These are phyloP conservation scores for Litsea cubeba DNA, from an alignment of 164 flowering plant species.

Conservation along the genomic window DNA sequence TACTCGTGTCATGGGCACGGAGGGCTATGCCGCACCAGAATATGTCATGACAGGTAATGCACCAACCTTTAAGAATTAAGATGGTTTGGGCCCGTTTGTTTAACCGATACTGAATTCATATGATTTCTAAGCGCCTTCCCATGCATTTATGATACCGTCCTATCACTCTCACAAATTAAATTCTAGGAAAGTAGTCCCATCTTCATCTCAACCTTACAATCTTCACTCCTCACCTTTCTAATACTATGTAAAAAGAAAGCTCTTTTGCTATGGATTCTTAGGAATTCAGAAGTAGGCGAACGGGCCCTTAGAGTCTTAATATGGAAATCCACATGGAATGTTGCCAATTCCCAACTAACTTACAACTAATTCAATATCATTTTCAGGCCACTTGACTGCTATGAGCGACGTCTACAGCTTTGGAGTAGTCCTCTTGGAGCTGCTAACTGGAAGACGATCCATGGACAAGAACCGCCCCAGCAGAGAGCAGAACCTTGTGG, in stretches of 20 bases:
- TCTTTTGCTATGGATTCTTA: too few relatives aligned
- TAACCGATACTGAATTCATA: too few relatives aligned
- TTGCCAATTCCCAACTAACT: background rate
- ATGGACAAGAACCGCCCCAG: slow-evolving; percentile 54
- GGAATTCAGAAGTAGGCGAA: too few relatives aligned
- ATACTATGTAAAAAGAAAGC: background rate
- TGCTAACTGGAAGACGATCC: slow-evolving; percentile 62
- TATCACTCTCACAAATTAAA: background rate
- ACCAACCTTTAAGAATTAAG: too few relatives aligned
- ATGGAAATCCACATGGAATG: background rate
- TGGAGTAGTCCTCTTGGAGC: slow-evolving; percentile 81
- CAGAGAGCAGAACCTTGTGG: slow-evolving; percentile 59
- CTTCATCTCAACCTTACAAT: background rate
- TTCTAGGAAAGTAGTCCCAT: background rate
- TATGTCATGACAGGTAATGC: slow-evolving; percentile 61
- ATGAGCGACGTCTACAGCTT: slow-evolving; percentile 87
- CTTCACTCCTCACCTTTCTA: background rate
- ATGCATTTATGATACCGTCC: too few relatives aligned
- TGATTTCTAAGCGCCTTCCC: too few relatives aligned
- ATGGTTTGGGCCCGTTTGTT: background rate
- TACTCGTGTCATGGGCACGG: slow-evolving; percentile 83
- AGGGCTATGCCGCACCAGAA: slow-evolving; percentile 94
- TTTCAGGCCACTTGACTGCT: slow-evolving; percentile 79
- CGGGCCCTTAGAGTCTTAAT: too few relatives aligned
- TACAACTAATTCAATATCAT: background rate